Percentiles rank a stretch among this genome's conserved stretches.
phyloP scores from a whole-genome alignment of 2,329 filamentous ascomycete species.

The Emericellopsis atlantica region DNA sequence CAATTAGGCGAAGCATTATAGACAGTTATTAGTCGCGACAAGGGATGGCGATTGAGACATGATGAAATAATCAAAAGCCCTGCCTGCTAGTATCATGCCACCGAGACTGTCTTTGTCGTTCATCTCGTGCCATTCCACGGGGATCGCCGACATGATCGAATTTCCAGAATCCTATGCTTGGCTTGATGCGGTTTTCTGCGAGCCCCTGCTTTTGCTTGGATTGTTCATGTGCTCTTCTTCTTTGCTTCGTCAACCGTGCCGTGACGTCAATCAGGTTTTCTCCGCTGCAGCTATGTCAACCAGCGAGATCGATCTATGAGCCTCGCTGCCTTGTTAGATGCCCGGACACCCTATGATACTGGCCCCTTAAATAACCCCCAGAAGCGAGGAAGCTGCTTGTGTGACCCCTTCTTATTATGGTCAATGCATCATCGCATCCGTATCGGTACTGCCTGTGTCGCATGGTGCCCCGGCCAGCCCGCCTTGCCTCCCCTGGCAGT shows the following conservation, averaged over 20 bases:
- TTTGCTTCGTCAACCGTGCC: neutral
- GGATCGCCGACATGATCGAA: neutral
- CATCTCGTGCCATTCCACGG: slow-evolving; percentile 1
- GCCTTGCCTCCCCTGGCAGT: neutral
- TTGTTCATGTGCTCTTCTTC: neutral
- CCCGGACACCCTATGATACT: too few species aligned
- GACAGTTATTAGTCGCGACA: too few species aligned
- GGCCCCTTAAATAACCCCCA: too few species aligned
- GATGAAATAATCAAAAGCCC: too few species aligned
- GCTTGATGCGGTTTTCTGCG: neutral
- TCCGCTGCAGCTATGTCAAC: too few species aligned
- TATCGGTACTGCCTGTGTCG: neutral
- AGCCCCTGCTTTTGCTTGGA: neutral
- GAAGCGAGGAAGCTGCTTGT: neutral
- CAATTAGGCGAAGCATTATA: too few species aligned
- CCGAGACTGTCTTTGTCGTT: neutral
- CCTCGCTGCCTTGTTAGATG: too few species aligned
- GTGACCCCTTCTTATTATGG: too few species aligned
- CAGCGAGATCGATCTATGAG: too few species aligned
- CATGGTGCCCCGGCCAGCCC: neutral
- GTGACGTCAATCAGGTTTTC: too few species aligned
- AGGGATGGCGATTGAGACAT: too few species aligned
- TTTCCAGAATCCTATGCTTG: neutral
- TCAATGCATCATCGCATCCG: neutral
- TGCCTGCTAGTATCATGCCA: too few species aligned